A percentile compares a stretch with the other conserved stretches of the same genome.
Evolutionary conservation across 129 eudicot species (phyloP).

Genomic region (Calendula officinalis): DNA sequence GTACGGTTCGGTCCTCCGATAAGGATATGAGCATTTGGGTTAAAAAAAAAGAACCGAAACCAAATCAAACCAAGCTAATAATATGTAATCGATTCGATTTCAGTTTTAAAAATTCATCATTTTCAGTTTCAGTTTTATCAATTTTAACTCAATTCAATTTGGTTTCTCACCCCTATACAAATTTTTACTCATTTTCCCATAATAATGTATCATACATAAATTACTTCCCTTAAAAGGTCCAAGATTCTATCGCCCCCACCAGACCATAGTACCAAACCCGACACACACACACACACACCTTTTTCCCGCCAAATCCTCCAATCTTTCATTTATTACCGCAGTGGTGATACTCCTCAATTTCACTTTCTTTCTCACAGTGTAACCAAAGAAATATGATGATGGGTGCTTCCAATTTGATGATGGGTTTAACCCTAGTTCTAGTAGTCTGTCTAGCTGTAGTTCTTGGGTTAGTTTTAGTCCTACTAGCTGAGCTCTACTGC

Average conservation of each 20-base stretch:
- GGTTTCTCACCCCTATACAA: too few relatives aligned
- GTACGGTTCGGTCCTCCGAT: too few relatives aligned
- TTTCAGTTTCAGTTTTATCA: too few relatives aligned
- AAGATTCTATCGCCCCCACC: constrained; percentile 23
- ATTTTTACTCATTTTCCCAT: too few relatives aligned
- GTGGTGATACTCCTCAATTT: constrained; percentile 7
- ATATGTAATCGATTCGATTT: too few relatives aligned
- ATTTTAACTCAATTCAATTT: too few relatives aligned
- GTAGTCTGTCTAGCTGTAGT: constrained; percentile 59
- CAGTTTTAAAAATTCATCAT: too few relatives aligned
- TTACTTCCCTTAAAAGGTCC: background rate
- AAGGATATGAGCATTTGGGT: too few relatives aligned
- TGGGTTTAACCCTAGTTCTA: constrained; percentile 72
- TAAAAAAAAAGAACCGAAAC: too few relatives aligned
- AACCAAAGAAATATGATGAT: constrained; percentile 46
- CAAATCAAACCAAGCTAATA: too few relatives aligned
- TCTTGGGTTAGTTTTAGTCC: constrained; percentile 52
- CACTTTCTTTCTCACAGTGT: constrained; percentile 15
- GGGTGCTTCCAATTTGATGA: constrained; percentile 57
- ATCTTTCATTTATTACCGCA: constrained; percentile 26
- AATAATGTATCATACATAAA: too few relatives aligned
- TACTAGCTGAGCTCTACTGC: constrained; percentile 80
- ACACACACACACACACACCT: background rate
- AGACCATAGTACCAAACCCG: too few relatives aligned
- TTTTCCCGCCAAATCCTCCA: constrained; percentile 54